Conservation (phyloP, 345 rosid genomes). For the Linum tenue region DNA sequence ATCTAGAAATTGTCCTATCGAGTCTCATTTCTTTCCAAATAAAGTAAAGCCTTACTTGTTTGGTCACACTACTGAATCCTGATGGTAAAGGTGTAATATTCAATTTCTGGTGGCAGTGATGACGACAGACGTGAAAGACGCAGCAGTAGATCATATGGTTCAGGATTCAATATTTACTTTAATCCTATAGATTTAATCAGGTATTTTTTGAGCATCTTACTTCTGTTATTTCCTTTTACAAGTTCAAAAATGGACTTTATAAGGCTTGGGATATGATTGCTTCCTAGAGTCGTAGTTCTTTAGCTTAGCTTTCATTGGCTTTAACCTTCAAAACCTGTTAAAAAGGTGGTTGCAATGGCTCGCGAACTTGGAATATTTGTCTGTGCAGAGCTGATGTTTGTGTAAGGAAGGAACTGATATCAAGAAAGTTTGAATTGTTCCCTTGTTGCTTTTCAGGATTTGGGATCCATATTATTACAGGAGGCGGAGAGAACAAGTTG, state of each 20-base stretch:
- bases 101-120: constrained; percentile 45
- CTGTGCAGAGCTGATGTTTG: neutral
- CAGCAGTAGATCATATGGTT: constrained; percentile 53
- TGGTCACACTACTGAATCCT: constrained; percentile 5
- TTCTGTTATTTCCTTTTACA: neutral
- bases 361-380: neutral
- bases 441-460: constrained; percentile 44
- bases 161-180: constrained; percentile 60
- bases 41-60: neutral
- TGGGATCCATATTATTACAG: constrained; percentile 91
- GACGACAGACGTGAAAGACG: constrained; percentile 84
- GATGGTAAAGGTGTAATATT: constrained; percentile 12
- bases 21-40: constrained; percentile 2
- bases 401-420: too few species aligned
- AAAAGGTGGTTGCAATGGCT: neutral
- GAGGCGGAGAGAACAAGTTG: constrained; percentile 40
- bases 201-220: constrained; percentile 28
- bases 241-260: too few species aligned
- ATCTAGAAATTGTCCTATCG: constrained; percentile 3
- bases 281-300: neutral
- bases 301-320: neutral
- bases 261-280: neutral
- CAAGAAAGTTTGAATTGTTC: neutral
- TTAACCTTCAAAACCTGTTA: too few species aligned
- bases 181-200: constrained; percentile 71